phyloP scores from a whole-genome alignment of 2,329 filamentous ascomycete genomes.

The Coleophoma eucalyptorum region DNA sequence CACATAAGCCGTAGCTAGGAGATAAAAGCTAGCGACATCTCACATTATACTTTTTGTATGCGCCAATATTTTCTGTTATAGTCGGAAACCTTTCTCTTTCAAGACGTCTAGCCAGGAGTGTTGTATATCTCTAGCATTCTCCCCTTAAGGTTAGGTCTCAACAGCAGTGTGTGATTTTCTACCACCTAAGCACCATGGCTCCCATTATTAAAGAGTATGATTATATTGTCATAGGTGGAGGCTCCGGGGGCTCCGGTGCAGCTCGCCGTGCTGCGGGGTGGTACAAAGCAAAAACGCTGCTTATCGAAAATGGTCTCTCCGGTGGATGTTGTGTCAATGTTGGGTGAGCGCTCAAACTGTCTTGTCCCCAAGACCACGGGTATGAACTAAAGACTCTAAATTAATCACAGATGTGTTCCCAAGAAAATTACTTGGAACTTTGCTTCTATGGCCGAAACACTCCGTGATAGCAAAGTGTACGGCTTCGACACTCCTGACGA shows the following conservation, averaged over 20 bases:
- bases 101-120: too few species aligned
- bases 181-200: background rate
- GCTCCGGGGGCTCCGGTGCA: constrained; percentile 44
- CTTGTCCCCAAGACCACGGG: too few species aligned
- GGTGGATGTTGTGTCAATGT: constrained; percentile 50
- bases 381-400: background rate
- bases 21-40: too few species aligned
- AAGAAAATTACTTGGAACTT: constrained; percentile 52
- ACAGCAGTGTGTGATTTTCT: too few species aligned
- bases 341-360: constrained; percentile 32
- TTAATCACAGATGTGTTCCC: constrained; percentile 43
- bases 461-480: constrained; percentile 40
- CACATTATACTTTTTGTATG: too few species aligned
- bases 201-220: constrained; percentile 31
- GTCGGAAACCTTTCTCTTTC: too few species aligned
- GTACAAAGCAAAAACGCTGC: constrained; percentile 45
- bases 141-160: too few species aligned
- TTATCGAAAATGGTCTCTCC: constrained; percentile 43
- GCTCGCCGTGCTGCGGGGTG: constrained; percentile 45
- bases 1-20: too few species aligned
- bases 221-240: constrained; percentile 50
- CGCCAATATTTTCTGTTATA: too few species aligned
- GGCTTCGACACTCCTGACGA: constrained; percentile 40
- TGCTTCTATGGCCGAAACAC: constrained; percentile 41
- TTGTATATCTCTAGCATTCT: too few species aligned